Conservation (phyloP, 1,284 basidiomycete species). For the Ceratobasidium sp. region DNA sequence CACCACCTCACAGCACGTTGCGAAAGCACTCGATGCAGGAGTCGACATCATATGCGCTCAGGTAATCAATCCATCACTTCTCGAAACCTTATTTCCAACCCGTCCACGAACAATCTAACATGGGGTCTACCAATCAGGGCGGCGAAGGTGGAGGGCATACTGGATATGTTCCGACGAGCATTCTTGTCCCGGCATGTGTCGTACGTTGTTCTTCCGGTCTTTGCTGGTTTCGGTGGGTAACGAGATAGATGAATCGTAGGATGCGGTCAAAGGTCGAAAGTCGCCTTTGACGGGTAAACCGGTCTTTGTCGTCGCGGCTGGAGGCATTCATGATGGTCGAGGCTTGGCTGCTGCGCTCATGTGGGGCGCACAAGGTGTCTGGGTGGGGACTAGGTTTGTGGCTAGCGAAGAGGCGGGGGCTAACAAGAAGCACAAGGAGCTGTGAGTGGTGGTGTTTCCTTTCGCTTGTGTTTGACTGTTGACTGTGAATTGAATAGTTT, state of each 20-base stretch:
- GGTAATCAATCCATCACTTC: neutral
- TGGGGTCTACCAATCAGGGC: conserved; percentile 50
- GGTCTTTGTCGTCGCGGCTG: conserved; percentile 83
- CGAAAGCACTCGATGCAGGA: conserved; percentile 79
- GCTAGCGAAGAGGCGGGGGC: conserved; percentile 82
- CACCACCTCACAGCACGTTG: conserved; percentile 62
- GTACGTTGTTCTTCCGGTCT: conserved; percentile 4
- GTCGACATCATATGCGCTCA: conserved; percentile 91
- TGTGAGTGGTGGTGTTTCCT: conserved; percentile 49
- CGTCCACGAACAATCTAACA: neutral
- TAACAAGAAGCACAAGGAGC: conserved; percentile 82
- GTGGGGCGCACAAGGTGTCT: conserved; percentile 86
- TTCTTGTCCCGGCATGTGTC: conserved; percentile 85
- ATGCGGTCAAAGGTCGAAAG: conserved; percentile 73
- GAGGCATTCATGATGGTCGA: conserved; percentile 85
- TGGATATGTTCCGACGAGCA: conserved; percentile 66
- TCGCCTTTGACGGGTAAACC: conserved; percentile 81
- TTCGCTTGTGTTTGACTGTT: neutral
- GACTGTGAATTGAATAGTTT: conserved; percentile 47
- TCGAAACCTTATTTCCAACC: neutral
- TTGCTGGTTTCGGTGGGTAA: neutral
- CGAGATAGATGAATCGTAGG: conserved; percentile 48
- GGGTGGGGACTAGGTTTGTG: conserved; percentile 92
- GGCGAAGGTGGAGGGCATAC: conserved; percentile 82
- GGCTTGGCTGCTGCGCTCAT: conserved; percentile 86